Evolutionary conservation across 1,139 yeast genomes (phyloP).

Genomic region (Casaregolazyma lundiana): DNA sequence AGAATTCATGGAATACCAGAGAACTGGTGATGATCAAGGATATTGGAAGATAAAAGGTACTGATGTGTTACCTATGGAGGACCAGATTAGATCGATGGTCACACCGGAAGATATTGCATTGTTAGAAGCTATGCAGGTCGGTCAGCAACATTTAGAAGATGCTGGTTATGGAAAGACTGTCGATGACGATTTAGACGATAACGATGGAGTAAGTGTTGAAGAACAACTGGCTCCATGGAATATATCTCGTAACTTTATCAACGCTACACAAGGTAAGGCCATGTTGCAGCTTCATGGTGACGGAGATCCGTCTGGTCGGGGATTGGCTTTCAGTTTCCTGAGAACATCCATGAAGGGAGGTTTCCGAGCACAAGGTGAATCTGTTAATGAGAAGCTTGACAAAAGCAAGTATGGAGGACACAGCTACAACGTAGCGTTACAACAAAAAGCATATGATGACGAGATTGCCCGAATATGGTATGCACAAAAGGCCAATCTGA

Average conservation of each 20-base stretch:
- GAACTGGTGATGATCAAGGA: constrained; percentile 93
- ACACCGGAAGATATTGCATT: constrained; percentile 88
- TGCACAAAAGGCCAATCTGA: constrained; percentile 65
- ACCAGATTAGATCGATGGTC: constrained; percentile 76
- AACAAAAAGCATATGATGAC: constrained; percentile 87
- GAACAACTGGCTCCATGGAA: constrained; percentile 96
- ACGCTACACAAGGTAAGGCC: constrained; percentile 93
- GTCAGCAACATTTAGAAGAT: constrained; percentile 80
- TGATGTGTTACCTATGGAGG: constrained; percentile 71
- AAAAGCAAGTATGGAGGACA: constrained; percentile 55
- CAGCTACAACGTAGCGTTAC: constrained; percentile 75
- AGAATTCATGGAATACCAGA: constrained; percentile 97
- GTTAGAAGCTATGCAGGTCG: constrained; percentile 89
- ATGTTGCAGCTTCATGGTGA: constrained; percentile 96
- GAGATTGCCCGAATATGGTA: constrained; percentile 91
- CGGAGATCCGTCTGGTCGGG: constrained; percentile 93
- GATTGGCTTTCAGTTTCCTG: constrained; percentile 84
- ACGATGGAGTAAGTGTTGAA: constrained; percentile 53
- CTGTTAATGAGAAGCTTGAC: constrained; percentile 39
- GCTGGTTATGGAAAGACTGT: constrained; percentile 50
- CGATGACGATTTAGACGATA: constrained; percentile 40
- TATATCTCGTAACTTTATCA: constrained; percentile 79
- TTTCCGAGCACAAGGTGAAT: constrained; percentile 59
- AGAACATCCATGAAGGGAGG: constrained; percentile 95
- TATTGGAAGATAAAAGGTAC: constrained; percentile 85